Evolutionary conservation across 352 stramenopile species (phyloP), one percentile per base, ranked within the genome.

Genomic region (Phytopythium delawarense): DNA sequence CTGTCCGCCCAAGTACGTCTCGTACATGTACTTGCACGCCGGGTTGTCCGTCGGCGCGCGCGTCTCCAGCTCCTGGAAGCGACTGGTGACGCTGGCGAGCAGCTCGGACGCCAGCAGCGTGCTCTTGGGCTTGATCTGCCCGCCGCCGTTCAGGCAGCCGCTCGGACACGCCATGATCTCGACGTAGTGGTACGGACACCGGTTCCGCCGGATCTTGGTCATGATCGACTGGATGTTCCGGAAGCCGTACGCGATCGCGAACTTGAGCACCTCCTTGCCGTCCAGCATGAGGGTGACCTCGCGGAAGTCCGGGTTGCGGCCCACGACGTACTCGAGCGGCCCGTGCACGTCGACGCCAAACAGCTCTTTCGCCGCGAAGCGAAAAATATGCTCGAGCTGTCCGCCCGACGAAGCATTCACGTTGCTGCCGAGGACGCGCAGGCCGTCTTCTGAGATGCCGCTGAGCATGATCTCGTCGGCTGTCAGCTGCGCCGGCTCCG

Each of bases 81-180:
- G 75, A 40, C 25, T 67, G 25, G 74, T 88, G 52, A 95, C 79
- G n/a, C 78, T 87, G 0, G 74, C 66, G 23, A 96, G 69, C 64
- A 92, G 56, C 52, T 79, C 71, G 4, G 80, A 75, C 0, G 81
- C 69, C 51, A 84, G 58, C 25, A 89, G 59, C 28, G 77, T 89
- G 49, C 69, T 86, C 65, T 79, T 78, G 0, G 85, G 81, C 62
- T 86, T 91, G 68, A 96, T 92, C 75, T 99, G 96, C 16, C 96
- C 97, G 40, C 97, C 97, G 58, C 97, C 97, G 70, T 99, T 99
- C 42, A 98, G 70, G 65, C 97, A 99, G 8, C 97, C 97, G 55
- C 90, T 96, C n/a, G 97, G 97, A 65, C 97, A 99, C 51, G 97
- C 97, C 97, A 99, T 99, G 64, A 98, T 94, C 79, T 99, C 97